Evolutionary conservation across 148 eudicot genomes (phyloP).

Genomic region (Tetragonia tetragonoides): DNA sequence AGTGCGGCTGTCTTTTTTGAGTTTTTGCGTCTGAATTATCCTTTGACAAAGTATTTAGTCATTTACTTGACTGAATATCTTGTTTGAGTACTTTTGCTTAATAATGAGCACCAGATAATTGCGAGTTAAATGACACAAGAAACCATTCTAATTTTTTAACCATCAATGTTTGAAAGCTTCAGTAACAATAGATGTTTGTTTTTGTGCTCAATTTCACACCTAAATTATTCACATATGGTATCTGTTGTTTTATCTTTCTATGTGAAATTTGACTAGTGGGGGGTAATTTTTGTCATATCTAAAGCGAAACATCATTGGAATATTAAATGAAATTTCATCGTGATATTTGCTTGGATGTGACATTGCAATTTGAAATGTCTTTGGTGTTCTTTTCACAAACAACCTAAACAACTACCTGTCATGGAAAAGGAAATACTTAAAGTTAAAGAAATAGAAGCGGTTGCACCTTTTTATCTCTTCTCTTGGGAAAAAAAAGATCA

Average conservation of each 20-base stretch:
- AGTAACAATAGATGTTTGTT: not conserved
- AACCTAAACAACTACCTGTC: not conserved
- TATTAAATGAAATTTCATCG: not conserved
- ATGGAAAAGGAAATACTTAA: not conserved
- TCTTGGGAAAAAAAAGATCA: not conserved
- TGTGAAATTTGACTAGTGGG: not conserved
- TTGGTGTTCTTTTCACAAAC: not conserved
- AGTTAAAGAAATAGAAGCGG: not conserved
- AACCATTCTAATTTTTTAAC: not conserved
- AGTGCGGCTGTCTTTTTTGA: too few species aligned
- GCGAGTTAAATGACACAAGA: not conserved
- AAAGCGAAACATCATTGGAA: too few species aligned
- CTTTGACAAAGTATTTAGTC: too few species aligned
- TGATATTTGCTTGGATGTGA: not conserved
- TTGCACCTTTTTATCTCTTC: not conserved
- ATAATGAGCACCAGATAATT: not conserved
- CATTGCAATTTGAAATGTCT: not conserved
- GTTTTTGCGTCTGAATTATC: too few species aligned
- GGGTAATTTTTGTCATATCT: not conserved
- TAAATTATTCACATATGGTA: not conserved
- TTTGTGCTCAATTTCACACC: conserved; percentile 2
- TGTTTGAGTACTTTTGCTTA: not conserved
- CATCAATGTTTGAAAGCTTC: not conserved
- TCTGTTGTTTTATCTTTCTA: not conserved
- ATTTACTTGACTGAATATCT: not conserved